Evolutionary conservation across 2,329 filamentous ascomycete genomes (phyloP).

Genomic region (Aspergillus fructus): DNA sequence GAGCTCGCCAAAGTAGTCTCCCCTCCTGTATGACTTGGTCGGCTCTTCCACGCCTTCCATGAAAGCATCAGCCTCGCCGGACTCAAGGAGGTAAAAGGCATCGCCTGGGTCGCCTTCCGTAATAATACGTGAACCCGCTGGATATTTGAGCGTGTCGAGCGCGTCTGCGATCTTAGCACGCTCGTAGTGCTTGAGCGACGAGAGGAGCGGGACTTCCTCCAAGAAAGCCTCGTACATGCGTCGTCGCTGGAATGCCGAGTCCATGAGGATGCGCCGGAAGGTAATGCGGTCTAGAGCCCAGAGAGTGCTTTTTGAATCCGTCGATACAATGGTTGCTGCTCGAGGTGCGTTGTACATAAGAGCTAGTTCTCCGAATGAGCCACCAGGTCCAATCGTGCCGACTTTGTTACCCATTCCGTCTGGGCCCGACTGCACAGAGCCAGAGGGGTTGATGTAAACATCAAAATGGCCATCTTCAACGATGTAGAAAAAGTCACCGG

Average conservation of each 20-base stretch:
- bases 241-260: constrained; percentile 91
- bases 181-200: constrained; percentile 84
- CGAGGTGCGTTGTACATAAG: constrained; percentile 98
- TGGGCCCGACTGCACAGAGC: constrained; percentile 73
- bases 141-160: constrained; percentile 84
- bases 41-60: constrained; percentile 69
- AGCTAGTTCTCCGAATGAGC: constrained; percentile 93
- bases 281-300: constrained; percentile 96
- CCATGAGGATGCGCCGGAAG: constrained; percentile 97
- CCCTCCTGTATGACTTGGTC: constrained; percentile 81
- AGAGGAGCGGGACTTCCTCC: constrained; percentile 84
- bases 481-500: constrained; percentile 96
- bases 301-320: constrained; percentile 73
- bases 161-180: constrained; percentile 97
- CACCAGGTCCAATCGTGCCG: constrained; percentile 76
- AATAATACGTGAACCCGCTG: constrained; percentile 79
- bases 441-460: constrained; percentile 79
- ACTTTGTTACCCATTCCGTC: constrained; percentile 84
- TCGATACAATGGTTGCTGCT: constrained; percentile 87
- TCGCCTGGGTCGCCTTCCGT: constrained; percentile 86
- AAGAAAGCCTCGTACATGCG: constrained; percentile 98
- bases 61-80: constrained; percentile 81
- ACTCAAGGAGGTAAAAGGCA: constrained; percentile 87
- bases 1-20: constrained; percentile 96
- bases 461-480: constrained; percentile 90